Evolutionary conservation across 768 basidiomycete genomes (phyloP).

Genomic region (Phylloporus rhodoxanthus): DNA sequence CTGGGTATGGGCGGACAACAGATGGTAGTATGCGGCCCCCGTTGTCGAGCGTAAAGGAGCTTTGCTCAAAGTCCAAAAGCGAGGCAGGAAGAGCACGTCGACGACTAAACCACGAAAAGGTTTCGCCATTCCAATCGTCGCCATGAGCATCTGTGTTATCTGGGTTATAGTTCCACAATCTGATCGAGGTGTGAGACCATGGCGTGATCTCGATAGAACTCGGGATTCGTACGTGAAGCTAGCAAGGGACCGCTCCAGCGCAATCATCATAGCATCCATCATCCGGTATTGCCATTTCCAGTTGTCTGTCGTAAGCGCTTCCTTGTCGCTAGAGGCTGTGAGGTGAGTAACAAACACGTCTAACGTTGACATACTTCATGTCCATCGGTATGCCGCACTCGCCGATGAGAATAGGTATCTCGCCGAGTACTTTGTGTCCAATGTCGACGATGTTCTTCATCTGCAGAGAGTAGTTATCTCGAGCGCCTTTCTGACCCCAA

Average conservation of each 20-base stretch:
- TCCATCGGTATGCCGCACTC: constrained; percentile 98
- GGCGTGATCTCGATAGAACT: background rate
- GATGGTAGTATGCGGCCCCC: constrained; percentile 74
- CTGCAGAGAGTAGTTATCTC: constrained; percentile 79
- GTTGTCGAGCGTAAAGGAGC: constrained; percentile 67
- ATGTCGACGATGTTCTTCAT: constrained; percentile 71
- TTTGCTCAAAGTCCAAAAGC: constrained; percentile 53
- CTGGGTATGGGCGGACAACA: constrained; percentile 85
- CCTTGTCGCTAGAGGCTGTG: constrained; percentile 45
- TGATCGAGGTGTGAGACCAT: constrained; percentile 25
- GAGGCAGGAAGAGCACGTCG: constrained; percentile 51
- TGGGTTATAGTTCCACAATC: constrained; percentile 94
- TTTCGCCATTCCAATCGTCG: constrained; percentile 94
- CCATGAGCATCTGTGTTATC: constrained; percentile 72
- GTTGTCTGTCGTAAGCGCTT: constrained; percentile 66
- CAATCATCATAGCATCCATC: constrained; percentile 93
- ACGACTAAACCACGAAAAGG: constrained; percentile 90
- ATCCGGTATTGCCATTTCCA: constrained; percentile 82
- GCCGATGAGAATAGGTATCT: constrained; percentile 80
- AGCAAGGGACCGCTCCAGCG: constrained; percentile 65
- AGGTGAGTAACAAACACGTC: background rate
- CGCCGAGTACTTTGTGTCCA: constrained; percentile 66
- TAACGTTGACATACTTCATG: constrained; percentile 65
- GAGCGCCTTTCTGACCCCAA: constrained; percentile 78
- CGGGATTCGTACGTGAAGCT: constrained; percentile 72